A percentile compares a stretch with the other conserved stretches of the same genome.
Evolutionary conservation across 106 monocot genomes (phyloP).

Genomic region (Dendrobium catenatum): DNA sequence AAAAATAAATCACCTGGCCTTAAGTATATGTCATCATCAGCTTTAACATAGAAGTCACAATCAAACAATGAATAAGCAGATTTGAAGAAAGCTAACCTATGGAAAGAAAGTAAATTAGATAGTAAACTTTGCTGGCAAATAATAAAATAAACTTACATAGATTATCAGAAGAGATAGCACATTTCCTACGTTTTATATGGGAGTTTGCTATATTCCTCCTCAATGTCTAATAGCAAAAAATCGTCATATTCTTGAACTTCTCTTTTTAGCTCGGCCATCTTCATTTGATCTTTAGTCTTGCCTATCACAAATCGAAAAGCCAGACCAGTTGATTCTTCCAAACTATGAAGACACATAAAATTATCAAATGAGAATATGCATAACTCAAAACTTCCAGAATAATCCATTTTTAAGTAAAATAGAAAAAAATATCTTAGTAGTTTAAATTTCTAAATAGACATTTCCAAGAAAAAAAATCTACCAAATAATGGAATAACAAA

Average conservation of each 20-base stretch:
- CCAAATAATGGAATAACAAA: neutral
- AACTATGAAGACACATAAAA: conserved; percentile 27
- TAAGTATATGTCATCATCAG: conserved; percentile 95
- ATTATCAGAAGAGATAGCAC: neutral
- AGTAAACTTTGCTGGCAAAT: conserved; percentile 1
- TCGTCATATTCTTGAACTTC: conserved; percentile 72
- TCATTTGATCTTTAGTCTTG: conserved; percentile 42
- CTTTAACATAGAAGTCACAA: conserved; percentile 92
- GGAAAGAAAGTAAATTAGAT: conserved; percentile 34
- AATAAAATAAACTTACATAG: neutral
- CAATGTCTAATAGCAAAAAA: conserved; percentile 73
- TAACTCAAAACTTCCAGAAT: neutral
- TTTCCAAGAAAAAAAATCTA: neutral
- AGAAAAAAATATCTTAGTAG: neutral
- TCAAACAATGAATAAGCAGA: conserved; percentile 89
- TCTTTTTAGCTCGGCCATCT: conserved; percentile 60
- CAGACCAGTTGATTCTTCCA: conserved; percentile 85
- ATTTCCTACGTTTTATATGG: conserved; percentile 81
- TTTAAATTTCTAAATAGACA: neutral
- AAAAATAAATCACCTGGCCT: conserved; percentile 60
- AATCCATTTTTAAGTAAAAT: neutral
- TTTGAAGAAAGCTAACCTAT: conserved; percentile 94
- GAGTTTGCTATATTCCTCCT: conserved; percentile 80
- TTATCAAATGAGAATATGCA: neutral
- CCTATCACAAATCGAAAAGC: conserved; percentile 95